Evolutionary conservation across 768 basidiomycete genomes (phyloP).

Genomic region (Symmetrospora coprosmae): DNA sequence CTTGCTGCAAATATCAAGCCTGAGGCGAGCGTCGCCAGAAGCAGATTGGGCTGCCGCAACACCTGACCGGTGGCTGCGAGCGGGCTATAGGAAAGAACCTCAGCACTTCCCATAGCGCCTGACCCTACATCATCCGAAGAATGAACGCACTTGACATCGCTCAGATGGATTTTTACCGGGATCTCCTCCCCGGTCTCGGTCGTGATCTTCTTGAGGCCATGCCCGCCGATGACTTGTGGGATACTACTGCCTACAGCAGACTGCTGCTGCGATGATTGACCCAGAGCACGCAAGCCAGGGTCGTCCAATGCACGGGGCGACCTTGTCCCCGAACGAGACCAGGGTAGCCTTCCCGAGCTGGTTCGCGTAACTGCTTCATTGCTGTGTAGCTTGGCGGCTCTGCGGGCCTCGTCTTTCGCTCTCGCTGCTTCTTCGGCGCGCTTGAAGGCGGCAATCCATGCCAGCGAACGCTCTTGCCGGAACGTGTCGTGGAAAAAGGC

Average conservation of each 20-base stretch:
- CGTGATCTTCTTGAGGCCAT: constrained; percentile 1
- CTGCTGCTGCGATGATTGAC: constrained; percentile 2
- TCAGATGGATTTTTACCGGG: constrained; percentile 25
- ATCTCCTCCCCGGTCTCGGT: constrained; percentile 26
- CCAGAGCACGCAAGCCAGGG: too few relatives aligned
- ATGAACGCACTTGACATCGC: constrained; percentile 42
- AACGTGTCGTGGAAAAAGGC: constrained; percentile 65
- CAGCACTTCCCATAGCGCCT: background rate
- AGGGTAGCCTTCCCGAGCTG: background rate
- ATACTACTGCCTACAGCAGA: background rate
- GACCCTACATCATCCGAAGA: background rate
- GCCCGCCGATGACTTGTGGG: background rate
- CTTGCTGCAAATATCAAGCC: constrained; percentile 58
- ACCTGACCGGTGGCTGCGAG: constrained; percentile 16
- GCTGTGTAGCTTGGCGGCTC: background rate
- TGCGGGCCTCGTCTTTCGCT: constrained; percentile 26
- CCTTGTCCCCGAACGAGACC: too few relatives aligned
- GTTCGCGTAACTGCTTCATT: constrained; percentile 1
- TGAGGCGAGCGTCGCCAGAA: constrained; percentile 32
- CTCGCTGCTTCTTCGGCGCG: constrained; percentile 30
- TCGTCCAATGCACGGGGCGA: too few relatives aligned
- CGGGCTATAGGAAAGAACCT: background rate
- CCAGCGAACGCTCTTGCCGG: constrained; percentile 62
- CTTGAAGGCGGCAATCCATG: constrained; percentile 56
- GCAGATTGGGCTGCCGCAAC: constrained; percentile 19